Conservation (phyloP, 176 grass and related monocot genomes). For the Carex pumila region DNA sequence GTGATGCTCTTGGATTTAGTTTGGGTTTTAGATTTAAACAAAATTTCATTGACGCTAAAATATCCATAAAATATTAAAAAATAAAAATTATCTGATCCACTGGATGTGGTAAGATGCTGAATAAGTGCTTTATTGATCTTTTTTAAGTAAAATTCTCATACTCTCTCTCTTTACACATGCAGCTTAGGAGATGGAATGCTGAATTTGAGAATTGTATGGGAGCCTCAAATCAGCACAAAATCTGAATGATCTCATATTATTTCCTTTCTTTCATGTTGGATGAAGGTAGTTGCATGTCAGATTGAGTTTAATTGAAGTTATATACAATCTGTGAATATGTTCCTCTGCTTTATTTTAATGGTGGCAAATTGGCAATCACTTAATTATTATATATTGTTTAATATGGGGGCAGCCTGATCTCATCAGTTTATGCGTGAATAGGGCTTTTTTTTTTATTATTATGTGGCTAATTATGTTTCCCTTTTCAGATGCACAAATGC, state of each 20-base stretch:
- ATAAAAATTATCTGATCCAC: not conserved
- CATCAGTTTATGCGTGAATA: too few species aligned
- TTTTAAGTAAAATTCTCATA: not conserved
- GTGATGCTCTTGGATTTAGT: not conserved
- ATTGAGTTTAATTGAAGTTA: not conserved
- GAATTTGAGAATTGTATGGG: conserved; percentile 9
- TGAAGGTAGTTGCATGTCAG: not conserved
- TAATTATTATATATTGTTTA: not conserved
- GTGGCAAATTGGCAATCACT: not conserved
- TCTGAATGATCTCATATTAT: conserved; percentile 2
- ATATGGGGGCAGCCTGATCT: not conserved
- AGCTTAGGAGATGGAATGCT: conserved; percentile 20
- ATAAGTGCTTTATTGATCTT: not conserved
- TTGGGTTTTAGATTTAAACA: not conserved
- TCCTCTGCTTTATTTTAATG: not conserved
- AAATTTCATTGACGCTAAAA: not conserved
- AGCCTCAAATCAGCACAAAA: not conserved
- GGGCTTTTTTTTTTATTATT: too few species aligned
- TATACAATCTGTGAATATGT: not conserved
- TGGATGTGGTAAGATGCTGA: not conserved
- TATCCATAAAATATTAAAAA: not conserved
- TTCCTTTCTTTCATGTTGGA: not conserved
- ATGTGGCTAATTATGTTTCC: not conserved
- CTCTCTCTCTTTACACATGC: not conserved
- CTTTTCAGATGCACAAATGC: not conserved